These are phyloP conservation scores for Alternaria brassicae DNA, from an alignment of 2,329 filamentous ascomycete genomes.

Conservation along the genomic window DNA sequence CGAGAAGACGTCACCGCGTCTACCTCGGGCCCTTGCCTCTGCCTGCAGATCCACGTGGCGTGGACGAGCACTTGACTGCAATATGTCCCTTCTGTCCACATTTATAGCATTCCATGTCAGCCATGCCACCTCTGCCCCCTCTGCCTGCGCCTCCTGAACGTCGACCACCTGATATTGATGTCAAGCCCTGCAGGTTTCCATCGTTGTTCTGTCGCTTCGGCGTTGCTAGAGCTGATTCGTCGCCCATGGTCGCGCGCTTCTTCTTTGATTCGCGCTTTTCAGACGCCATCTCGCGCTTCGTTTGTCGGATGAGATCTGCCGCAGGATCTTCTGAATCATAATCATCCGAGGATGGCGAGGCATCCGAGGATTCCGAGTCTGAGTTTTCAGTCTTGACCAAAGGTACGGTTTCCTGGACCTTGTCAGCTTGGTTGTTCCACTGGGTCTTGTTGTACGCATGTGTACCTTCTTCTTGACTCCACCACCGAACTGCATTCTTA, in stretches of 20 bases:
- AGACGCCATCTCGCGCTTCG: conserved; percentile 54
- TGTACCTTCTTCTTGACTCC: conserved; percentile 50
- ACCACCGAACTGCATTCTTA: conserved; percentile 60
- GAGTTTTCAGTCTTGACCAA: conserved; percentile 33
- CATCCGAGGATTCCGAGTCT: conserved; percentile 33
- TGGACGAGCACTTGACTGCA: conserved; percentile 59
- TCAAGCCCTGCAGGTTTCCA: conserved; percentile 66
- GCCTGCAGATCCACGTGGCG: conserved; percentile 33
- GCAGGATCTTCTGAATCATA: conserved; percentile 54
- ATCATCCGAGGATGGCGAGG: conserved; percentile 50
- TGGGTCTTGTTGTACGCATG: background rate
- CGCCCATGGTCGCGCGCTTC: conserved; percentile 58
- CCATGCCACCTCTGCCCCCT: conserved; percentile 29
- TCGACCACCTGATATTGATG: conserved; percentile 65
- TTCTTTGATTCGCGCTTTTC: conserved; percentile 54
- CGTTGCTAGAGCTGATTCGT: conserved; percentile 58
- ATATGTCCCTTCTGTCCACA: conserved; percentile 70
- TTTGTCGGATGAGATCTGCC: conserved; percentile 55
- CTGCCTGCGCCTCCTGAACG: conserved; percentile 19
- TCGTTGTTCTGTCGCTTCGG: conserved; percentile 71
- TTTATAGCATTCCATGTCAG: conserved; percentile 62
- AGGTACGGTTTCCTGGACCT: conserved; percentile 28
- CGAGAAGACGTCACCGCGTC: background rate
- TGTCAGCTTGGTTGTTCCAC: conserved; percentile 17
- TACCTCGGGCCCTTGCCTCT: conserved; percentile 35